phyloP scores from a whole-genome alignment of 2,329 filamentous ascomycete species.

The Fusarium odoratissimum region DNA sequence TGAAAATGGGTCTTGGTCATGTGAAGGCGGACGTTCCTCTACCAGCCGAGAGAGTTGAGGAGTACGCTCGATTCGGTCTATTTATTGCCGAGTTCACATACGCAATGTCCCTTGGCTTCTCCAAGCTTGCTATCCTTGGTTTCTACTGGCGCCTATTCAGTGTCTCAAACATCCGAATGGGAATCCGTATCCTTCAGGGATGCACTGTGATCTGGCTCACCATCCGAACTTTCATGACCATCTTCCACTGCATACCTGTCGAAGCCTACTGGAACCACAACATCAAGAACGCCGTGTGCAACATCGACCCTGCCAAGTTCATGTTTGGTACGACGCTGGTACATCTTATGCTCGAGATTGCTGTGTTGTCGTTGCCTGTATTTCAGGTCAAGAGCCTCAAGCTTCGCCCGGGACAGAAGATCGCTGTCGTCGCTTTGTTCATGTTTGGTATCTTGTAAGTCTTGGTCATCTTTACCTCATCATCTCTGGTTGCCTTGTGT shows the following conservation, averaged over 20 bases:
- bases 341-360: constrained; percentile 28
- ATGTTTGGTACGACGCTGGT: constrained; percentile 36
- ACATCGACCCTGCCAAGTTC: constrained; percentile 28
- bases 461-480: background rate
- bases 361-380: constrained; percentile 26
- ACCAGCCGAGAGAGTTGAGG: constrained; percentile 15
- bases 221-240: constrained; percentile 35
- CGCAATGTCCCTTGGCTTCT: constrained; percentile 30
- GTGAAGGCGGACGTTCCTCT: constrained; percentile 11
- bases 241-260: constrained; percentile 30
- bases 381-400: constrained; percentile 32
- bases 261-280: constrained; percentile 30
- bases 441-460: constrained; percentile 39
- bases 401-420: constrained; percentile 25
- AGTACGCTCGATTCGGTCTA: constrained; percentile 28
- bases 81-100: constrained; percentile 29
- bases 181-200: constrained; percentile 29
- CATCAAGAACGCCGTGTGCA: constrained; percentile 28
- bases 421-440: constrained; percentile 31
- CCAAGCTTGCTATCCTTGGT: constrained; percentile 29
- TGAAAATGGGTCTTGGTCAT: constrained; percentile 24
- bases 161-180: constrained; percentile 24
- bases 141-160: constrained; percentile 34
- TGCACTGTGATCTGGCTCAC: constrained; percentile 33
- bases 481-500: too few relatives aligned